phyloP scores from a whole-genome alignment of 257 asterid genomes.

The Capsicum baccatum region DNA sequence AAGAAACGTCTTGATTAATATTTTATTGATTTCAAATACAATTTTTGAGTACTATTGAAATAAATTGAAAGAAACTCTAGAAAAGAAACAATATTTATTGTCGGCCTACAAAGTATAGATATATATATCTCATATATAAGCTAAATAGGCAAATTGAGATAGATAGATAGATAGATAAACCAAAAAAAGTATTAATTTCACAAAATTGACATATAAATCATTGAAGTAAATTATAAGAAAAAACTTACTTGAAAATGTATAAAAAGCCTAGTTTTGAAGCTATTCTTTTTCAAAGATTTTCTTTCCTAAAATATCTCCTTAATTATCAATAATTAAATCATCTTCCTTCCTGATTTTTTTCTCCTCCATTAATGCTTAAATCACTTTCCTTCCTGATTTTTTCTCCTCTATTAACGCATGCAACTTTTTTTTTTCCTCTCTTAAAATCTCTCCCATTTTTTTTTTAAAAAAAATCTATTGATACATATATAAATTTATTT shows the following conservation, averaged over 20 bases:
- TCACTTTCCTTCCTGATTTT: too few relatives aligned
- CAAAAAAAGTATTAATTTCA: neutral
- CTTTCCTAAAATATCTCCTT: too few relatives aligned
- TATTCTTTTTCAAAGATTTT: too few relatives aligned
- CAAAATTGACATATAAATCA: neutral
- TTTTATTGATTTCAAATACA: neutral
- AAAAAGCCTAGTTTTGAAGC: neutral
- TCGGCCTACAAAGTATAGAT: neutral
- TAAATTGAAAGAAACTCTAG: neutral
- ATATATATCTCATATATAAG: neutral
- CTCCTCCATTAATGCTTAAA: too few relatives aligned
- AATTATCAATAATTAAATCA: too few relatives aligned
- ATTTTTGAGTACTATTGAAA: neutral
- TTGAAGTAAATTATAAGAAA: neutral
- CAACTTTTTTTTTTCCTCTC: too few relatives aligned
- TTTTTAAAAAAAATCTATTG: too few relatives aligned
- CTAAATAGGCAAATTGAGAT: neutral
- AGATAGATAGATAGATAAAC: neutral
- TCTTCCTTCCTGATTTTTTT: too few relatives aligned
- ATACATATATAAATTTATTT: too few relatives aligned
- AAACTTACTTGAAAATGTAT: conserved; percentile 5
- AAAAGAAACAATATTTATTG: neutral
- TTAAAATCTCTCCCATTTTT: too few relatives aligned
- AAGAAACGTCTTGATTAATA: neutral
- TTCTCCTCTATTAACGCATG: too few relatives aligned